Evolutionary conservation across 495 filamentous ascomycete genomes (phyloP).

Genomic region (Alectoria sarmentosa): DNA sequence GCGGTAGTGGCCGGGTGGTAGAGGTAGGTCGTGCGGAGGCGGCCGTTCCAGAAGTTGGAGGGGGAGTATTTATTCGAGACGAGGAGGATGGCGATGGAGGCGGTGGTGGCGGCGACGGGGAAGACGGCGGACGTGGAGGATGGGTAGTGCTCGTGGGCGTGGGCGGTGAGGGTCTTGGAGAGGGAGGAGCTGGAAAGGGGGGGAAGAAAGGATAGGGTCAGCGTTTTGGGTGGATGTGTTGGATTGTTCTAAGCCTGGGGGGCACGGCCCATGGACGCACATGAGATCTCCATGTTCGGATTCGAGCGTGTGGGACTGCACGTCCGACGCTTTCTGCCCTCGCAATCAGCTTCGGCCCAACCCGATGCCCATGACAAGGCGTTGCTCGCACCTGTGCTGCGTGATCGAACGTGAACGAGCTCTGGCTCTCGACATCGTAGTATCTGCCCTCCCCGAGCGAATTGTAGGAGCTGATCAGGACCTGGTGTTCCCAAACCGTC

Average conservation of each 20-base stretch:
- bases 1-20: slow-evolving; percentile 56
- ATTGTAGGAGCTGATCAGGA: slow-evolving; percentile 83
- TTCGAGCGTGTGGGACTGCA: slow-evolving; percentile 75
- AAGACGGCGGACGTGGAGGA: slow-evolving; percentile 73
- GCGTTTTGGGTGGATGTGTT: not conserved
- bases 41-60: slow-evolving; percentile 97
- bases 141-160: slow-evolving; percentile 86
- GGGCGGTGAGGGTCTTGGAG: slow-evolving; percentile 64
- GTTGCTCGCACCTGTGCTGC: slow-evolving; percentile 57
- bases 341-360: too few relatives aligned
- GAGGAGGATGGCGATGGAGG: slow-evolving; percentile 68
- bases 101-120: slow-evolving; percentile 43
- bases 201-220: slow-evolving; percentile 4
- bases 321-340: slow-evolving; percentile 68
- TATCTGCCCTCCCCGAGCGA: slow-evolving; percentile 70
- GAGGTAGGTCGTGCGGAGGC: slow-evolving; percentile 86
- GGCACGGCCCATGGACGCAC: slow-evolving; percentile 42
- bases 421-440: slow-evolving; percentile 79
- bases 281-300: slow-evolving; percentile 71
- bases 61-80: slow-evolving; percentile 97
- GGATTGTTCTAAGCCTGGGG: slow-evolving; percentile 4
- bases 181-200: slow-evolving; percentile 58
- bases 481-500: slow-evolving; percentile 41
- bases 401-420: slow-evolving; percentile 84
- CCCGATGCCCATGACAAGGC: too few relatives aligned